phyloP scores from a whole-genome alignment of 495 filamentous ascomycete genomes.

The Podospora sp. region DNA sequence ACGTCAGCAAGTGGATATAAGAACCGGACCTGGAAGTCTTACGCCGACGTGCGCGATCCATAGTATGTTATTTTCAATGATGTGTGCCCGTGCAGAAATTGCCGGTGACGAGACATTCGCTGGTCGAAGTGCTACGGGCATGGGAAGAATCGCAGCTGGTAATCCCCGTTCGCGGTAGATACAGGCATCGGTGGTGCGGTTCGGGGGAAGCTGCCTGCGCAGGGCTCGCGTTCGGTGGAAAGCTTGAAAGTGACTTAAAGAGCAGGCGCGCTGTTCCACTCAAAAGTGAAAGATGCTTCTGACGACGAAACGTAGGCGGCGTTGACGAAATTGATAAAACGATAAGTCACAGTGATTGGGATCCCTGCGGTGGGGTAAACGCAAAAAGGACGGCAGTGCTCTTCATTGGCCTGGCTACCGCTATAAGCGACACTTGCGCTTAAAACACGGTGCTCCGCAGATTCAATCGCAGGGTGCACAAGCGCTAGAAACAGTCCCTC shows the following conservation, averaged over 20 bases:
- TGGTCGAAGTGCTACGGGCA: slow-evolving; percentile 49
- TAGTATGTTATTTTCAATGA: slow-evolving; percentile 45
- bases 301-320: slow-evolving; percentile 20
- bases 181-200: slow-evolving; percentile 49
- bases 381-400: neutral
- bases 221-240: slow-evolving; percentile 5
- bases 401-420: neutral
- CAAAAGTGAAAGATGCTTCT: slow-evolving; percentile 11
- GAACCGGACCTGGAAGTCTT: slow-evolving; percentile 30
- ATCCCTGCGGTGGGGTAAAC: slow-evolving; percentile 15
- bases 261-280: slow-evolving; percentile 15
- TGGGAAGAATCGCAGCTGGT: slow-evolving; percentile 46
- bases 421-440: neutral
- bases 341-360: slow-evolving; percentile 26
- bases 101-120: slow-evolving; percentile 45
- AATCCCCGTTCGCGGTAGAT: slow-evolving; percentile 44
- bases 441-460: neutral
- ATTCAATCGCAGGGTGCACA: neutral
- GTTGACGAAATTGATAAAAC: slow-evolving; percentile 37
- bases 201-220: slow-evolving; percentile 10
- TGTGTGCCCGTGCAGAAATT: slow-evolving; percentile 18
- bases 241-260: neutral
- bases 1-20: neutral
- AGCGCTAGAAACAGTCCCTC: neutral
- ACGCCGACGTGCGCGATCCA: slow-evolving; percentile 90